Evolutionary conservation across 768 basidiomycete species (phyloP).

Genomic region (Rhodotorula toruloides): DNA sequence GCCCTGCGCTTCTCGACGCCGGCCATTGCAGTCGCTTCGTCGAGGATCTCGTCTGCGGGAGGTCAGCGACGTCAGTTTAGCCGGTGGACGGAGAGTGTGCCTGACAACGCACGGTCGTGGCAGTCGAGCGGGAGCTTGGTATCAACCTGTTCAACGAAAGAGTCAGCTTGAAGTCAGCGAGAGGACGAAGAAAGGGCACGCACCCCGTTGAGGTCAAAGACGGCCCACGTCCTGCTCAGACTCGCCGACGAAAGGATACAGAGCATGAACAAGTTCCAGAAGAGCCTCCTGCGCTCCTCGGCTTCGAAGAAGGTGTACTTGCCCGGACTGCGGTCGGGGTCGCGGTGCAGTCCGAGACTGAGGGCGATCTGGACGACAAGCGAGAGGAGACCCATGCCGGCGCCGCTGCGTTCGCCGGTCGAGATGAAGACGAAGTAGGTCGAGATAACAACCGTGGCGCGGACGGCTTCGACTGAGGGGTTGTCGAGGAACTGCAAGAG

Average conservation of each 20-base stretch:
- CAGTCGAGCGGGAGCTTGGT: conserved; percentile 28
- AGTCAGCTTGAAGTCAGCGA: too few relatives aligned
- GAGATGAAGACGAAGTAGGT: conserved; percentile 37
- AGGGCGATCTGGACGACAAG: conserved; percentile 28
- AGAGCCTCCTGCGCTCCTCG: conserved; percentile 22
- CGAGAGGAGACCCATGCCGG: conserved; percentile 33
- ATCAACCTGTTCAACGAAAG: conserved; percentile 15
- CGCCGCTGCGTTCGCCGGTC: conserved; percentile 29
- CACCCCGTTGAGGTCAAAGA: conserved; percentile 24
- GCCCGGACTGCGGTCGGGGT: conserved; percentile 30
- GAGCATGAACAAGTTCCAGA: conserved; percentile 20
- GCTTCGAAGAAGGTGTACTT: conserved; percentile 33
- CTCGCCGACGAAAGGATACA: conserved; percentile 30
- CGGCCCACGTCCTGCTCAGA: conserved; percentile 25
- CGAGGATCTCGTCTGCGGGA: conserved; percentile 24
- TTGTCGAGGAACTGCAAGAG: conserved; percentile 27
- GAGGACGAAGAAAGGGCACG: too few relatives aligned
- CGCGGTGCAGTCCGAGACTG: conserved; percentile 30
- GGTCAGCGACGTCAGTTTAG: not conserved
- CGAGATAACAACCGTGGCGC: conserved; percentile 20
- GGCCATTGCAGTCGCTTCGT: conserved; percentile 24
- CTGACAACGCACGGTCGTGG: conserved; percentile 11
- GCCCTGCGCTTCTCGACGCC: conserved; percentile 17
- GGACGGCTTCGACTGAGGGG: conserved; percentile 28
- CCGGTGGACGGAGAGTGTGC: not conserved